Conservation (phyloP, 768 basidiomycete species). For the Mycena rosella region DNA sequence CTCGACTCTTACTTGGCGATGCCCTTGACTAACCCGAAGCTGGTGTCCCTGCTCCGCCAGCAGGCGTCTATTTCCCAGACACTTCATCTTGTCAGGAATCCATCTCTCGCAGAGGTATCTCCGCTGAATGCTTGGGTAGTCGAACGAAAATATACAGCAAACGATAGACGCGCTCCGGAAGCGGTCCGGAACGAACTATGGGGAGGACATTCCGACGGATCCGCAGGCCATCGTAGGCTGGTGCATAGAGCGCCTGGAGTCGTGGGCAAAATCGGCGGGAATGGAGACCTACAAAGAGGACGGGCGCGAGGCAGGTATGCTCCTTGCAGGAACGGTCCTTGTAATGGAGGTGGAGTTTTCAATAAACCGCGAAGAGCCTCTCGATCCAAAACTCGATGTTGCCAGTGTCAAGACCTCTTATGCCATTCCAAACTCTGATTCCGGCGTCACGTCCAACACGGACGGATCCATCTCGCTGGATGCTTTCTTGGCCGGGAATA, state of each 20-base stretch:
- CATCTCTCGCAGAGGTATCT: conserved; percentile 28
- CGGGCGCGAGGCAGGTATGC: conserved; percentile 62
- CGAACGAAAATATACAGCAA: conserved; percentile 66
- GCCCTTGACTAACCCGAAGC: conserved; percentile 71
- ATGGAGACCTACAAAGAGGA: conserved; percentile 84
- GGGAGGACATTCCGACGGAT: conserved; percentile 74
- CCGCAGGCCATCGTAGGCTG: conserved; percentile 60
- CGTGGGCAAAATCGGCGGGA: conserved; percentile 73
- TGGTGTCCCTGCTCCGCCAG: conserved; percentile 77
- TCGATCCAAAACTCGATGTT: conserved; percentile 56
- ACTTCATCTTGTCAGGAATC: conserved; percentile 62
- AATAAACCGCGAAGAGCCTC: conserved; percentile 54
- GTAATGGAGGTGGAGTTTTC: conserved; percentile 82
- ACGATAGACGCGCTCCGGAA: conserved; percentile 62
- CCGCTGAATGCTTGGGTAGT: conserved; percentile 51
- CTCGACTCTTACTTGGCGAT: conserved; percentile 63
- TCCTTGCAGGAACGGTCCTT: conserved; percentile 84
- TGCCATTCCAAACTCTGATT: conserved; percentile 63
- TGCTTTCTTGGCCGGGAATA: conserved; percentile 67
- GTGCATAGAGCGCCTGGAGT: conserved; percentile 69
- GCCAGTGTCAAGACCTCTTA: conserved; percentile 80
- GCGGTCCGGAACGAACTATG: conserved; percentile 63
- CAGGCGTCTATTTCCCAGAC: conserved; percentile 66
- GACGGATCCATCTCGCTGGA: conserved; percentile 71
- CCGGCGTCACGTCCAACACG: conserved; percentile 53